Evolutionary conservation across 2,329 filamentous ascomycete genomes (phyloP), one percentile per base, ranked within the genome.

Genomic region (Didymella exigua): DNA sequence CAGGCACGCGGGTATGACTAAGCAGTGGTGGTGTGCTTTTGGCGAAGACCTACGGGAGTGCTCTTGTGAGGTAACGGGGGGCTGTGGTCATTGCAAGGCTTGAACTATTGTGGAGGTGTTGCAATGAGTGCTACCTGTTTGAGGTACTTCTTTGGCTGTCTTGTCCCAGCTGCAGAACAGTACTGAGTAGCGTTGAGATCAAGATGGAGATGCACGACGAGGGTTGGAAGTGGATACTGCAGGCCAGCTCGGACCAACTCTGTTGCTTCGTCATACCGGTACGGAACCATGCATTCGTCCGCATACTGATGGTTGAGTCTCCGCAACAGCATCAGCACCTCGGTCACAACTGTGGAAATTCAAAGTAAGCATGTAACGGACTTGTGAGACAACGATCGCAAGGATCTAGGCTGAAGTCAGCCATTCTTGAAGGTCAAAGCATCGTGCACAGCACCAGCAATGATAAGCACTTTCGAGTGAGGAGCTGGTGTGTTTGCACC

Each of bases 21-120:
- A 61, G 50, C 46, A 43, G 54, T 19, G 52, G 49, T 56, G 56
- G 57, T 58, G 50, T 53, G 50, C 51, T 58, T 49, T 41, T 48
- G n/a, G 53, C 54, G 42, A 55, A 55, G 47, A 66, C 69, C 61
- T 65, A 72, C 69, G 58, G 61, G 47, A 65, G 58, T 56, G 58
- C 62, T 54, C 58, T 62, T 29, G 38, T 14, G 16, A 61, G 58
- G 54, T 50, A 59, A 43, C 41, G 58, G 44, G 49, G 46, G 36
- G 24, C 43, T 58, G 49, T 46, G 48, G 30, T 34, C 37, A 51
- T 57, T 18, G 47, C 33, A 47, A 18, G 40, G 29, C 45, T 29
- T 34, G 9, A 42, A 14, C 14, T 33, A 26, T 13, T 29, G 19
- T 11, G 29, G 40, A 23, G 3, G 21, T 18, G 16, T 40, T 14